These are phyloP conservation scores for Brassica balearica DNA, from an alignment of 441 rosid species.

Conservation along the genomic window DNA sequence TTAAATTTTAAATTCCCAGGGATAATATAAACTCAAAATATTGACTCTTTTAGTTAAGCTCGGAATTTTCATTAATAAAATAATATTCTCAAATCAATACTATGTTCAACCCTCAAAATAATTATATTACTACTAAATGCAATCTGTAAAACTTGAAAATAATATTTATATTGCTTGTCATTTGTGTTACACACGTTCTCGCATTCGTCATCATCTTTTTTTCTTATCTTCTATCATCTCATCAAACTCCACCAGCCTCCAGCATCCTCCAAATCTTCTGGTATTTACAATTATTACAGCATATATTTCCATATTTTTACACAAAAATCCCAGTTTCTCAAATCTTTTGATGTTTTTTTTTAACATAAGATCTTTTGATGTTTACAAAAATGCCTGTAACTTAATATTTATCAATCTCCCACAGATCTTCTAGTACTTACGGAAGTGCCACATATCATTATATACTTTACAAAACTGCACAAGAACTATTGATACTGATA, in stretches of 20 bases:
- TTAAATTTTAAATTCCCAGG: background rate
- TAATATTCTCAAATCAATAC: background rate
- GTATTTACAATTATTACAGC: too few relatives aligned
- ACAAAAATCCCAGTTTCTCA: background rate
- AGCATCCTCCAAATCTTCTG: background rate
- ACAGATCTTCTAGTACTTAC: background rate
- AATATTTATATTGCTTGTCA: background rate
- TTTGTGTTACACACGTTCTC: background rate
- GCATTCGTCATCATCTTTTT: constrained; percentile 2
- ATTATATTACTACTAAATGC: background rate
- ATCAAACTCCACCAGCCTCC: background rate
- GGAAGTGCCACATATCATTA: background rate
- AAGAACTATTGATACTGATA: background rate
- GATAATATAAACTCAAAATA: background rate
- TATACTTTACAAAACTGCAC: background rate
- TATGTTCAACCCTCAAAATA: background rate
- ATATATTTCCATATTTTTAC: too few relatives aligned
- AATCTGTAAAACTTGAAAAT: background rate
- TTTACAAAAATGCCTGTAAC: background rate
- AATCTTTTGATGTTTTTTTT: too few relatives aligned
- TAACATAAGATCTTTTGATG: background rate
- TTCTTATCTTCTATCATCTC: background rate
- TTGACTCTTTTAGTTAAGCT: background rate
- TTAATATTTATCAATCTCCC: background rate
- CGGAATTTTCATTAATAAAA: background rate